Evolutionary conservation across 2,329 filamentous ascomycete genomes (phyloP), one percentile per base, ranked within the genome.

Genomic region (Lojkania enalia): DNA sequence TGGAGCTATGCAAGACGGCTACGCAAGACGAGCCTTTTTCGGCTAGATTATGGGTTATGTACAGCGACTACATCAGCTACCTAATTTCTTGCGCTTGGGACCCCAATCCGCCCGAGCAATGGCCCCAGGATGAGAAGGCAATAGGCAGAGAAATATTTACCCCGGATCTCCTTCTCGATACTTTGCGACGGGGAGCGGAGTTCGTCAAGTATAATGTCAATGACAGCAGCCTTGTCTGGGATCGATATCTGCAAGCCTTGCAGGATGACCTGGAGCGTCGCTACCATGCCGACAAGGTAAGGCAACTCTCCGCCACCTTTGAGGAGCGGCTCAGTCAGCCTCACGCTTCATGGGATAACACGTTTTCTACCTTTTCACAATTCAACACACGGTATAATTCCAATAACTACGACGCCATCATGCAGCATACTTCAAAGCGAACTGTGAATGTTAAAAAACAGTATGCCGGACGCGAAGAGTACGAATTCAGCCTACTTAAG

Each of bases 181-280:
- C 88, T 1, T 88, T 88, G 79, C 81, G 85, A 63, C 79, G 87
- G 58, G 88, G 82, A 25, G 84, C 88, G 55, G 79, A 85, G 49
- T 81, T 83, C 31, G 87, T 88, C 41, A 82, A 85, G 62, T 88
- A 85, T 69, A 85, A 87, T 49, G 74, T 94, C 46, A 81, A 81
- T 61, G 87, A 90, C 65, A 92, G 88, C 61, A 85, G 90, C 63
- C 70, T 83, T 44, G 78, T 94, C 9, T 95, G 88, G 88, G 82
- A 91, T 62, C 83, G 85, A 52, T 92, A 87, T 79, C 77, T 89
- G 32, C 82, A 84, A 42, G 79, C 90, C 35, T 78, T 90, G 64
- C 77, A 86, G 65, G 81, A 87, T 54, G 80, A 87, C 54, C 77
- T 91, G 15, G 77, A 71, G 73, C 78, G 41, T 69, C 81, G 54